phyloP scores from a whole-genome alignment of 2,329 filamentous ascomycete species.

The Apiospora arundinis region DNA sequence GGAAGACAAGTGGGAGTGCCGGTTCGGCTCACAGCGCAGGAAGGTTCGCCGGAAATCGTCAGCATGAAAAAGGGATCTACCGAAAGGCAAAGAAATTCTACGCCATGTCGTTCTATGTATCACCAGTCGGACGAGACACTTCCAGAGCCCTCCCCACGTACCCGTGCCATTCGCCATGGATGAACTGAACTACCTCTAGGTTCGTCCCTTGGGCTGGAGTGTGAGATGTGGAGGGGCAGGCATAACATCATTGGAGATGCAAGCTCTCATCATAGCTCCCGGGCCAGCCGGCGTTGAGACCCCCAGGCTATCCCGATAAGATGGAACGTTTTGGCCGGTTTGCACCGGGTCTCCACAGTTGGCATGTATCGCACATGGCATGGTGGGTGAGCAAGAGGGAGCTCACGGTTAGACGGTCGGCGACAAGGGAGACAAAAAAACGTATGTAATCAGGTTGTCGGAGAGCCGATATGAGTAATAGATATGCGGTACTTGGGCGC shows the following conservation, averaged over 20 bases:
- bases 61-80: slow-evolving; percentile 19
- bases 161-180: not conserved
- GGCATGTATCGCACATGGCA: slow-evolving; percentile 23
- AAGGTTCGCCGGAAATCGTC: slow-evolving; percentile 19
- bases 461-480: not conserved
- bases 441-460: not conserved
- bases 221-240: slow-evolving; percentile 15
- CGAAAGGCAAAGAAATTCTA: slow-evolving; percentile 18
- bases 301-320: slow-evolving; percentile 26
- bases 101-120: slow-evolving; percentile 6
- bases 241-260: slow-evolving; percentile 19
- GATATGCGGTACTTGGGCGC: not conserved
- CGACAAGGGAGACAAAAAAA: not conserved
- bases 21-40: slow-evolving; percentile 22
- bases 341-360: slow-evolving; percentile 31
- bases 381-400: slow-evolving; percentile 1
- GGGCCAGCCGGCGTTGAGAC: not conserved
- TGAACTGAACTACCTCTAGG: not conserved
- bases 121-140: slow-evolving; percentile 3
- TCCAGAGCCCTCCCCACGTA: not conserved
- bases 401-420: not conserved
- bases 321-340: slow-evolving; percentile 43
- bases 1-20: slow-evolving; percentile 17
- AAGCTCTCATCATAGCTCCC: slow-evolving; percentile 12
- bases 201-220: not conserved